phyloP scores from a whole-genome alignment of 2,329 filamentous ascomycete genomes.

The Calonectria hawksworthii region DNA sequence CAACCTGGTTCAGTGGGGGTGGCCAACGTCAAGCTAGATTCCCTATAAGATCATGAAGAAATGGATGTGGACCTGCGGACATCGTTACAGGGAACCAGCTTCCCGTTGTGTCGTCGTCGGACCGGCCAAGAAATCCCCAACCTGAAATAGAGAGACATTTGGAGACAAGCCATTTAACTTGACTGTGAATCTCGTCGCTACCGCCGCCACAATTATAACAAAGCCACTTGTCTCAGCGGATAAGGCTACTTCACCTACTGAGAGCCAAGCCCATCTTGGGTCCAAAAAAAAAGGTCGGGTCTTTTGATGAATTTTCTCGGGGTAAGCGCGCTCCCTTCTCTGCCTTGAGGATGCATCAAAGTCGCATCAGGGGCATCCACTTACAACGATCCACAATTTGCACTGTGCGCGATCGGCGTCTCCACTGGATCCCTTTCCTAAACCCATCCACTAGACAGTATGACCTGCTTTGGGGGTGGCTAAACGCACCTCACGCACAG shows the following conservation, averaged over 20 bases:
- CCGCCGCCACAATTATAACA: not conserved
- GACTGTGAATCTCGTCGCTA: not conserved
- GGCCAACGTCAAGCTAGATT: not conserved
- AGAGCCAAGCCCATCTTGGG: not conserved
- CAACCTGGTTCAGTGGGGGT: not conserved
- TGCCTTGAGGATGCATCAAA: constrained; percentile 2
- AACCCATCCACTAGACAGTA: not conserved
- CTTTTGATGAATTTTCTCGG: not conserved
- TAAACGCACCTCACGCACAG: constrained; percentile 9
- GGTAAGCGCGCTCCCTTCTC: constrained; percentile 7
- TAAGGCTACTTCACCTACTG: not conserved
- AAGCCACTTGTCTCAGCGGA: not conserved
- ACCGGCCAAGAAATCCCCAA: not conserved
- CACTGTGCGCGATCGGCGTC: constrained; percentile 22
- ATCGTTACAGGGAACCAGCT: not conserved
- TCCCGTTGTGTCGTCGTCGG: not conserved
- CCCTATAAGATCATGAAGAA: not conserved
- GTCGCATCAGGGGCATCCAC: constrained; percentile 16
- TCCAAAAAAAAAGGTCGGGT: not conserved
- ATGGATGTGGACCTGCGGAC: constrained; percentile 1
- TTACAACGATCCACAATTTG: not conserved
- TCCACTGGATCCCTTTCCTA: not conserved
- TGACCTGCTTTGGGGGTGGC: constrained; percentile 9
- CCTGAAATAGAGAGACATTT: constrained; percentile 16
- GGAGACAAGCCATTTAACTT: not conserved